Evolutionary conservation across 495 filamentous ascomycete genomes (phyloP).

Genomic region (Parmelia sp.): DNA sequence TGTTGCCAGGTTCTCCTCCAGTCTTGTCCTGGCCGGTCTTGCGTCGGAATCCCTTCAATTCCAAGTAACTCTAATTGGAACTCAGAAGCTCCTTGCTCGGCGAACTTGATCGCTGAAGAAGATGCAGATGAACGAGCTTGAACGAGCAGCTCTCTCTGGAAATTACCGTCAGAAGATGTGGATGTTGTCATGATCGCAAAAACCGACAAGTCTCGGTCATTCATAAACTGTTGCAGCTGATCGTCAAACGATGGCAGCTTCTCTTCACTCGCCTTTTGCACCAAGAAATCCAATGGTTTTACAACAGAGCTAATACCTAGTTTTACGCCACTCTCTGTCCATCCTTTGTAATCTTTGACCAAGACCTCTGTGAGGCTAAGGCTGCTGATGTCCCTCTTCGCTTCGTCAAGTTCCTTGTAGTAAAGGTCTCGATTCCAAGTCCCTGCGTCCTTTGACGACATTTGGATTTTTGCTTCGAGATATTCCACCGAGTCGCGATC

Average conservation of each 20-base stretch:
- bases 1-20: conserved; percentile 57
- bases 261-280: conserved; percentile 48
- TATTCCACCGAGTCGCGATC: conserved; percentile 62
- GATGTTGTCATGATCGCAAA: conserved; percentile 73
- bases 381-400: conserved; percentile 65
- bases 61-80: conserved; percentile 54
- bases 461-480: conserved; percentile 49
- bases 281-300: conserved; percentile 57
- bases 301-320: conserved; percentile 74
- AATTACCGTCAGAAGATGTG: conserved; percentile 44
- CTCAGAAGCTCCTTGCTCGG: conserved; percentile 37
- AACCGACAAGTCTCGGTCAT: conserved; percentile 54
- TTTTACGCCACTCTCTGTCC: conserved; percentile 53
- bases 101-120: conserved; percentile 49
- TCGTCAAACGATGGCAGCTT: conserved; percentile 41
- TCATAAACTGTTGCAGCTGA: conserved; percentile 48
- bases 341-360: conserved; percentile 89
- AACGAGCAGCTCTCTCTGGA: conserved; percentile 68
- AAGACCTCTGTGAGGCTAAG: conserved; percentile 69
- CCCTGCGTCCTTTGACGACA: conserved; percentile 25
- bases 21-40: conserved; percentile 28
- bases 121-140: conserved; percentile 47
- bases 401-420: conserved; percentile 54
- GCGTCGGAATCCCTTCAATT: conserved; percentile 28
- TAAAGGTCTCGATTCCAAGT: conserved; percentile 53